Evolutionary conservation across 2,329 filamentous ascomycete species (phyloP), one percentile per base, ranked within the genome.

Genomic region (Aspergillus neotritici): DNA sequence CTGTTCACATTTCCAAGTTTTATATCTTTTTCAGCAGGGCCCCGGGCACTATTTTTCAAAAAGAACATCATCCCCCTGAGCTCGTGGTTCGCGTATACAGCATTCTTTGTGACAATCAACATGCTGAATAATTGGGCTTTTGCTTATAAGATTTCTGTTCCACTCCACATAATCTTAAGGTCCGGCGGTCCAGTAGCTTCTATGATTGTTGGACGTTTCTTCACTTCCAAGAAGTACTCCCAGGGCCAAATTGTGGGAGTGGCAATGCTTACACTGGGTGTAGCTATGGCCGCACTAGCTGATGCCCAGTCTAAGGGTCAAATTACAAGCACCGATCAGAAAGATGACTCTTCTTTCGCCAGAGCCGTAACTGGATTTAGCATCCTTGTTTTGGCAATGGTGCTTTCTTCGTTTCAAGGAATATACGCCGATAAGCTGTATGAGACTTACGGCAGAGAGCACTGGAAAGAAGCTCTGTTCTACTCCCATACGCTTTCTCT

Each of bases 81-180:
- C 37, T 85, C 87, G 62, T 97, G 93, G 90, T 62, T 87, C 38
- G 74, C 91, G 58, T 96, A 94, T 62, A 95, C 95, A 33, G 72
- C 85, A 4, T 79, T 96, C 55, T 97, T 97, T 69, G 93, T 94
- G 64, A 79, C 79, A 49, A 93, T 98, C 68, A 98, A 97, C 58
- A 81, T 97, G 45, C 71, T 98, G 61, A 98, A 98, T 70, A 98
- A 98, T 59, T 91, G 91, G 74, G 93, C 91, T 5, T 98, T 98
- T 66, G 90, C 88, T 50, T 98, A 96, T 70, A 83, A 89, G 56
- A 97, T 98, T 44, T 95, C 89, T 5, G 88, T 98, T 0, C 93
- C 93, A 1, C 82, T 98, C 37, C 93, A 98, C 62, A 98, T 98
- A 57, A 97, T 98, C 53, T 75, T 98, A 25, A 82, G 93, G 41